Percentiles rank a stretch among this genome's conserved stretches.
phyloP scores from a whole-genome alignment of 192 early-diverging fungal species.

The Glomus cerebriforme region DNA sequence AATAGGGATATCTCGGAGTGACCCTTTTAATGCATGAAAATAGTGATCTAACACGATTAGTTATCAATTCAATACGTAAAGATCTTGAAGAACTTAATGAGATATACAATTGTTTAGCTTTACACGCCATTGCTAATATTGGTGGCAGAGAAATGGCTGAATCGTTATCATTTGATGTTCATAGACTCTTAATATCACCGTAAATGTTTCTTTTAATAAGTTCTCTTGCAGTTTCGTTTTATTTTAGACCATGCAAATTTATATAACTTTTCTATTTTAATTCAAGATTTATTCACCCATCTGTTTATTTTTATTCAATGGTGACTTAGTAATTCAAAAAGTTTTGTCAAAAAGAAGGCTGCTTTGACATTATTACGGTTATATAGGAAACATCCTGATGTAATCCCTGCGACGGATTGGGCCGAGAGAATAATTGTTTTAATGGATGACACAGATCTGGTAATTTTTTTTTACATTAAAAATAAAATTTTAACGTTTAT shows the following conservation, averaged over 20 bases:
- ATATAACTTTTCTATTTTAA: conserved; percentile 5
- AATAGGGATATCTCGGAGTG: conserved; percentile 92
- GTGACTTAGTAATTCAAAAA: conserved; percentile 56
- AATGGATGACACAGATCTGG: conserved; percentile 88
- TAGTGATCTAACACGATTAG: conserved; percentile 77
- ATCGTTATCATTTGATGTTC: conserved; percentile 78
- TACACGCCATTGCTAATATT: conserved; percentile 98
- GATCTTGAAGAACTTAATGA: conserved; percentile 89
- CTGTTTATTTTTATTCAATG: background rate
- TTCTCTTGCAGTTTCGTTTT: background rate
- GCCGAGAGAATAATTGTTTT: conserved; percentile 76
- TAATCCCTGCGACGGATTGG: conserved; percentile 87
- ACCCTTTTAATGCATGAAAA: conserved; percentile 90
- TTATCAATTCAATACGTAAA: conserved; percentile 85
- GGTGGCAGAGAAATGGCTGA: conserved; percentile 92
- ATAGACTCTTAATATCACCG: conserved; percentile 80
- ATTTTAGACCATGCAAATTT: background rate
- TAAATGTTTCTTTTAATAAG: conserved; percentile 43
- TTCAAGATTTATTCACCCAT: background rate
- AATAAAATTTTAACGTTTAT: background rate
- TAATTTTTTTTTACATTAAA: conserved; percentile 28
- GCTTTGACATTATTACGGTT: conserved; percentile 89
- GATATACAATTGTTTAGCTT: conserved; percentile 85
- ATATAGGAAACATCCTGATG: conserved; percentile 86
- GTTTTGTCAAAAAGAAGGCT: conserved; percentile 97